phyloP scores from a whole-genome alignment of 2,329 filamentous ascomycete species.

The Cercospora sp. region DNA sequence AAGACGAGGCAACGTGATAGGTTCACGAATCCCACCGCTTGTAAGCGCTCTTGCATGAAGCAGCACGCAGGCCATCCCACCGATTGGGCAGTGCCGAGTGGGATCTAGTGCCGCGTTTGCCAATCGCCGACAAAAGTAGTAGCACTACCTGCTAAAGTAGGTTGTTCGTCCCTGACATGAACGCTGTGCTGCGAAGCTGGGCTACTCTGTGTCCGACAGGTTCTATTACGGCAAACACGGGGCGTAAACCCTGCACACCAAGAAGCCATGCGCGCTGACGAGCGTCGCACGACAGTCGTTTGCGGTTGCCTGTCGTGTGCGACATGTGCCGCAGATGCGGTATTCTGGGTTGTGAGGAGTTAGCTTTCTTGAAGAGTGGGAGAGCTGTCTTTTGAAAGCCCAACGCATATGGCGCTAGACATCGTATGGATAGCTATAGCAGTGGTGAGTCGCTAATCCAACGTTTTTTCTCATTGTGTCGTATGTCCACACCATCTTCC shows the following conservation, averaged over 20 bases:
- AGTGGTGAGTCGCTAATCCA: background rate
- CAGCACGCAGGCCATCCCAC: background rate
- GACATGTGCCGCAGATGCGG: background rate
- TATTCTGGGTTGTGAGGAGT: background rate
- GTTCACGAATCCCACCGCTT: background rate
- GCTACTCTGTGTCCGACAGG: background rate
- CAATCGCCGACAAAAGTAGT: background rate
- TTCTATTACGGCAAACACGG: background rate
- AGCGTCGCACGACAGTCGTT: conserved; percentile 3
- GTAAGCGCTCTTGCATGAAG: conserved; percentile 4
- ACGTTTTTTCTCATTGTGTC: background rate
- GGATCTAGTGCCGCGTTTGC: background rate
- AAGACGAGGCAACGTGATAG: conserved; percentile 7
- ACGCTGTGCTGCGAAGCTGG: background rate
- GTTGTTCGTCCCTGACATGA: background rate
- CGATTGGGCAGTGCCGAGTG: conserved; percentile 1
- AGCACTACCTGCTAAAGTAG: background rate
- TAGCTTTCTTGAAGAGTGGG: background rate
- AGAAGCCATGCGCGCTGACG: background rate
- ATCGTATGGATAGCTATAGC: background rate
- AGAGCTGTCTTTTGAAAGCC: background rate
- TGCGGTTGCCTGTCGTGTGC: background rate
- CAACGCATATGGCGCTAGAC: background rate
- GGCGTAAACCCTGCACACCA: background rate
- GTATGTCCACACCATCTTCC: background rate